phyloP scores from a whole-genome alignment of 83 land plant genomes.

The Diphasiastrum complanatum region DNA sequence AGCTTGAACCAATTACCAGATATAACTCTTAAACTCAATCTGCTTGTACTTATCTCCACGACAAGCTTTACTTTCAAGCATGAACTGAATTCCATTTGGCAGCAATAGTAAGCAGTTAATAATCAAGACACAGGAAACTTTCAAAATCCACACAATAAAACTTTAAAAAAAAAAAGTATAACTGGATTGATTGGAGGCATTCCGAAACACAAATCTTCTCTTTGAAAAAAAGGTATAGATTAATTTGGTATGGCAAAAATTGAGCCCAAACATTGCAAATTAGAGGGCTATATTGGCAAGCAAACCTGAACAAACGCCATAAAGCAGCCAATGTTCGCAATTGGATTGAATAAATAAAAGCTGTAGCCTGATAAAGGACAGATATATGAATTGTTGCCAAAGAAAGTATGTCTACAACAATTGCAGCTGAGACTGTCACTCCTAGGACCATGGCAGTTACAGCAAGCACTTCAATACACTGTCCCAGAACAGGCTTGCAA shows the following conservation, averaged over 20 bases:
- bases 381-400: constrained; percentile 65
- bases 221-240: neutral
- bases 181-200: too few species aligned
- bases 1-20: too few species aligned
- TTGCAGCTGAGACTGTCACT: constrained; percentile 54
- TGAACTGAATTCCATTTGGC: too few species aligned
- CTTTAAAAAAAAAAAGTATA: too few species aligned
- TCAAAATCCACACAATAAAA: too few species aligned
- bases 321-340: constrained; percentile 75
- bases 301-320: constrained; percentile 95
- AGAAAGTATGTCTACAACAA: constrained; percentile 51
- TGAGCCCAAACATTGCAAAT: neutral
- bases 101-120: too few species aligned
- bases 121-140: too few species aligned
- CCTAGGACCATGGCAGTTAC: constrained; percentile 64
- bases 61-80: too few species aligned
- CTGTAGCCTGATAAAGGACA: constrained; percentile 55
- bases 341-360: constrained; percentile 68
- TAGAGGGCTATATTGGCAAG: too few species aligned
- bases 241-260: neutral
- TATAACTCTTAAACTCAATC: too few species aligned
- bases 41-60: too few species aligned
- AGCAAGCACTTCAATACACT: constrained; percentile 43
- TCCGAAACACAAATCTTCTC: too few species aligned
- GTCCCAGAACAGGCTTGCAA: constrained; percentile 32